phyloP scores from a whole-genome alignment of 805 yeast genomes.

The Saccharomycopsis capsularis region DNA sequence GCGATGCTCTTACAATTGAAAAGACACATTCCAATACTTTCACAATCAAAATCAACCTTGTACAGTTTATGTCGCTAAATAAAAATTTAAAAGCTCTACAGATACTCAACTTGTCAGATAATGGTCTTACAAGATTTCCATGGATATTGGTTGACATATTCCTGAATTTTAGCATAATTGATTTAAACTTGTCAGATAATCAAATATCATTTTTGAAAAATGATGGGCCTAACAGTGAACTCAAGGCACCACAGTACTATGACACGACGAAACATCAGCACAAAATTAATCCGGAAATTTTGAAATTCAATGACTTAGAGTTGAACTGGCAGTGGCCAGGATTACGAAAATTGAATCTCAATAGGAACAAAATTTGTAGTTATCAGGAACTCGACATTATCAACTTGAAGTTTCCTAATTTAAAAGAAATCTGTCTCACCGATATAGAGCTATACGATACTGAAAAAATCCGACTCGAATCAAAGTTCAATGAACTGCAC shows the following conservation, averaged over 20 bases:
- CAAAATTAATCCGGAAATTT: not conserved
- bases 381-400: slow-evolving; percentile 49
- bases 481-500: slow-evolving; percentile 24
- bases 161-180: slow-evolving; percentile 22
- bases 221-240: not conserved
- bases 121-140: slow-evolving; percentile 33
- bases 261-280: not conserved
- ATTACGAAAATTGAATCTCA: slow-evolving; percentile 39
- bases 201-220: slow-evolving; percentile 22
- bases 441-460: slow-evolving; percentile 44
- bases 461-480: slow-evolving; percentile 21
- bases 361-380: slow-evolving; percentile 38
- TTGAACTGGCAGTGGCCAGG: slow-evolving; percentile 9
- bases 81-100: slow-evolving; percentile 15
- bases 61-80: not conserved
- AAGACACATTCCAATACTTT: not conserved
- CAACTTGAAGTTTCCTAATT: slow-evolving; percentile 32
- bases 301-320: slow-evolving; percentile 2
- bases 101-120: slow-evolving; percentile 37
- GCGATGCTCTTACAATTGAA: not conserved
- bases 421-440: slow-evolving; percentile 42
- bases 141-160: slow-evolving; percentile 11
- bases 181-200: slow-evolving; percentile 35
- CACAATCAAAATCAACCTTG: not conserved
- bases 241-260: not conserved